Evolutionary conservation across 2,329 filamentous ascomycete species (phyloP).

Genomic region (Pseudogymnoascus sp.): DNA sequence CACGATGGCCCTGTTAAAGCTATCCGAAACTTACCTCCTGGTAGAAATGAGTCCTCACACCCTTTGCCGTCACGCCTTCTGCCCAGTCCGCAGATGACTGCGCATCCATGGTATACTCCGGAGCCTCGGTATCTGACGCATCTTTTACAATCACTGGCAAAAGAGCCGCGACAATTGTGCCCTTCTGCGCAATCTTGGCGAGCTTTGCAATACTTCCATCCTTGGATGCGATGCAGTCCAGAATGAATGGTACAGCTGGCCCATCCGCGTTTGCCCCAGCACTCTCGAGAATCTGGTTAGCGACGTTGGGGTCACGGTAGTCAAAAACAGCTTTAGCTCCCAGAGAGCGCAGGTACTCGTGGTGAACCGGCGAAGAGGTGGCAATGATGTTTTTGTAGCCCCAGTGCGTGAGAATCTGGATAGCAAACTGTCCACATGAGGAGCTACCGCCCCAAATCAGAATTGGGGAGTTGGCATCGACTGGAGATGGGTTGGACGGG

Average conservation of each 20-base stretch:
- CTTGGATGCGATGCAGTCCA: constrained; percentile 50
- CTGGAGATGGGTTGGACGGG: constrained; percentile 11
- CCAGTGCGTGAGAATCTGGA: constrained; percentile 42
- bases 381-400: constrained; percentile 42
- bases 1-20: neutral
- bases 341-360: constrained; percentile 25
- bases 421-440: constrained; percentile 28
- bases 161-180: constrained; percentile 49
- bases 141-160: constrained; percentile 52
- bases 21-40: constrained; percentile 33
- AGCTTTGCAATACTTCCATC: constrained; percentile 42
- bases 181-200: constrained; percentile 40
- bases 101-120: constrained; percentile 49
- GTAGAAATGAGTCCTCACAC: constrained; percentile 51
- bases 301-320: constrained; percentile 23
- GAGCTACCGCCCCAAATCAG: constrained; percentile 31
- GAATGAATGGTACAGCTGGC: constrained; percentile 36
- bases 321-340: constrained; percentile 28
- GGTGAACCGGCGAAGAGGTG: constrained; percentile 25
- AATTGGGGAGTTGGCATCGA: constrained; percentile 27
- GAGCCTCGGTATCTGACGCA: constrained; percentile 38
- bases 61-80: constrained; percentile 43
- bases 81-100: constrained; percentile 39
- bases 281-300: constrained; percentile 17
- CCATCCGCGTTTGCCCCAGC: constrained; percentile 12